A percentile compares a stretch with the other conserved stretches of the same genome.
Evolutionary conservation across 2,329 filamentous ascomycete genomes (phyloP).

Genomic region (Emericellopsis cladophorae): DNA sequence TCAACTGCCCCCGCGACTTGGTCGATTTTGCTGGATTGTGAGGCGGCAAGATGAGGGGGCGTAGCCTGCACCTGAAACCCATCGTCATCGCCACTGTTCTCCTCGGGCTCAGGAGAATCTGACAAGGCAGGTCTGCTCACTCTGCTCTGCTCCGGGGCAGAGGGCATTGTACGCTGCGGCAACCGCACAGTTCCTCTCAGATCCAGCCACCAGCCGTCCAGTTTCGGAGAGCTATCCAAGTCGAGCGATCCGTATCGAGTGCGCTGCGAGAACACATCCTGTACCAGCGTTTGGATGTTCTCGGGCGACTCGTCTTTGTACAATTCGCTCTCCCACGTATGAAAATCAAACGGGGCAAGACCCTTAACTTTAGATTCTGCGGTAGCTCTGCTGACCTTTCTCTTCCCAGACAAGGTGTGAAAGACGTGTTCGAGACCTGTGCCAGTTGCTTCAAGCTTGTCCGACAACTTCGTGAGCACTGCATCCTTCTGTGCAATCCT

Average conservation of each 20-base stretch:
- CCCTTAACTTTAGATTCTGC: slow-evolving; percentile 38
- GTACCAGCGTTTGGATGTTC: slow-evolving; percentile 23
- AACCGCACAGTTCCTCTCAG: slow-evolving; percentile 19
- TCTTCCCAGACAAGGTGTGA: slow-evolving; percentile 33
- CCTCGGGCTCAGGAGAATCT: slow-evolving; percentile 2
- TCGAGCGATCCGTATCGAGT: slow-evolving; percentile 17
- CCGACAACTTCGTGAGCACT: slow-evolving; percentile 34
- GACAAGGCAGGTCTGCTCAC: neutral
- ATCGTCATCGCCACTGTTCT: slow-evolving; percentile 26
- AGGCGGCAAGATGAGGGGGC: slow-evolving; percentile 15
- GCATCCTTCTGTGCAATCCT: slow-evolving; percentile 36
- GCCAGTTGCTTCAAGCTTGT: slow-evolving; percentile 40
- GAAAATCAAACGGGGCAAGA: slow-evolving; percentile 32
- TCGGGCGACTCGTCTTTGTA: slow-evolving; percentile 10
- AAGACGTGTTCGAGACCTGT: slow-evolving; percentile 41
- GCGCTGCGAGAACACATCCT: slow-evolving; percentile 24
- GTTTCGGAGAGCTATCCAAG: slow-evolving; percentile 16
- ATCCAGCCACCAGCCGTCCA: slow-evolving; percentile 37
- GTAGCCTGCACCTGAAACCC: slow-evolving; percentile 40
- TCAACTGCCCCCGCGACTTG: neutral
- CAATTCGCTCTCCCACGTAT: slow-evolving; percentile 22
- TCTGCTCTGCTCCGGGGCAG: neutral
- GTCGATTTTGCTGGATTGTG: neutral
- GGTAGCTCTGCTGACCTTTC: slow-evolving; percentile 26
- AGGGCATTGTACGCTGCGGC: slow-evolving; percentile 4